Percentiles rank a stretch among this genome's conserved stretches.
These are phyloP conservation scores for Rhizopogon roseolus DNA, from an alignment of 768 basidiomycete genomes.

Conservation along the genomic window DNA sequence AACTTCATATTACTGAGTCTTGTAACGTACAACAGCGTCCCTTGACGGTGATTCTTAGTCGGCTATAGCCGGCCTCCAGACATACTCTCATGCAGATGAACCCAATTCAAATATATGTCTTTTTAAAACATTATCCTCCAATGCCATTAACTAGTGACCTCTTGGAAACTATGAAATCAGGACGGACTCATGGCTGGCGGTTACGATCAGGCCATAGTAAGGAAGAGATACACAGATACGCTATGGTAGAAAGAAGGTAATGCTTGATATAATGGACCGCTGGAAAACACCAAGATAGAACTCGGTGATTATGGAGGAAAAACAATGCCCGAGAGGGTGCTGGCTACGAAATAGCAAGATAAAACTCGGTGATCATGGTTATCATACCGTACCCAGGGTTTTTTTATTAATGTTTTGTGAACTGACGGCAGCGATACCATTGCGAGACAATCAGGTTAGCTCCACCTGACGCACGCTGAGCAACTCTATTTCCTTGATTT, in stretches of 20 bases:
- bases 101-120: neutral
- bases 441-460: constrained; percentile 27
- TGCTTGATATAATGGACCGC: no score
- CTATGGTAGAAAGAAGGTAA: no score
- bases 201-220: neutral
- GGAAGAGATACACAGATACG: neutral
- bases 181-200: neutral
- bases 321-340: no score
- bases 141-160: neutral
- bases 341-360: neutral
- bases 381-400: neutral
- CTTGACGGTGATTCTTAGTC: constrained; percentile 6
- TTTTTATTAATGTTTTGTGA: constrained; percentile 1
- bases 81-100: neutral
- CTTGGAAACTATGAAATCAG: neutral
- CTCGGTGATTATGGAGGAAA: no score
- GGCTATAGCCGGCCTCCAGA: constrained; percentile 1
- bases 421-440: constrained; percentile 4
- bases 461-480: constrained; percentile 41
- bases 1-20: constrained; percentile 8
- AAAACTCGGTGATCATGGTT: neutral
- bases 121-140: neutral
- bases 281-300: no score
- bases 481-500: constrained; percentile 12
- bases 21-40: constrained; percentile 24